A percentile compares a stretch with the other conserved stretches of the same genome.
phyloP scores from a whole-genome alignment of 208 protist species.

The Crithidia sp. region DNA sequence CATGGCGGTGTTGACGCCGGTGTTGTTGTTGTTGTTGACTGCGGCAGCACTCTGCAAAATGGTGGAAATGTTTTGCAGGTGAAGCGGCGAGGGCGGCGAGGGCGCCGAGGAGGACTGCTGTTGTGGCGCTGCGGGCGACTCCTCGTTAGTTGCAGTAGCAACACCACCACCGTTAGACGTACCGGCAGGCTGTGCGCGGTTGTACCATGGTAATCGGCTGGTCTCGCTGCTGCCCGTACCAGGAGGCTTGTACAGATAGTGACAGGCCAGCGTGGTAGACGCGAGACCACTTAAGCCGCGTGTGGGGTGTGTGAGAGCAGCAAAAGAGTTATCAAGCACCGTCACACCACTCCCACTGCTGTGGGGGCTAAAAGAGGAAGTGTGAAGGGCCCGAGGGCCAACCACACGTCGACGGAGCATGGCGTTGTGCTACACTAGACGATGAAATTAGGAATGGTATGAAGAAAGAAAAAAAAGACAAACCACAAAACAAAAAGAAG shows the following conservation, averaged over 20 bases:
- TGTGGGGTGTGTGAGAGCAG: neutral
- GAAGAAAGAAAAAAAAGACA: neutral
- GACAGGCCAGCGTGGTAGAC: neutral
- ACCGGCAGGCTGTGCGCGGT: slow-evolving; percentile 1
- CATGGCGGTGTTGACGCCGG: neutral
- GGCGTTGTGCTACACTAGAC: neutral
- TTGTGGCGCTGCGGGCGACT: too few relatives aligned
- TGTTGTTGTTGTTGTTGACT: slow-evolving; percentile 5
- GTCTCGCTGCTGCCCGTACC: slow-evolving; percentile 51
- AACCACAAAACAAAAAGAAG: neutral
- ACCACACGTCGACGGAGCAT: slow-evolving; percentile 15
- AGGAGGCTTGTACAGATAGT: slow-evolving; percentile 63
- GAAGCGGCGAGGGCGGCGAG: slow-evolving; percentile 11
- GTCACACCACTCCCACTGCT: neutral
- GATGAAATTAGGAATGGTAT: neutral
- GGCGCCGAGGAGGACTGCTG: too few relatives aligned
- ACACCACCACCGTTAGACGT: neutral
- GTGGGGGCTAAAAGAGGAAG: neutral
- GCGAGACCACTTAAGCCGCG: neutral
- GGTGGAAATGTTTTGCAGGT: slow-evolving; percentile 16
- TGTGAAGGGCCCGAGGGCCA: neutral
- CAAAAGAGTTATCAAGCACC: neutral
- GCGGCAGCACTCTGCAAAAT: slow-evolving; percentile 8
- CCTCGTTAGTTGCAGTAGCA: neutral
- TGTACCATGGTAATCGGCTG: slow-evolving; percentile 64